A percentile compares a stretch with the other conserved stretches of the same genome.
Conservation (phyloP, 371 early-diverging fungal species). For the Saksenaea vasiformis region DNA sequence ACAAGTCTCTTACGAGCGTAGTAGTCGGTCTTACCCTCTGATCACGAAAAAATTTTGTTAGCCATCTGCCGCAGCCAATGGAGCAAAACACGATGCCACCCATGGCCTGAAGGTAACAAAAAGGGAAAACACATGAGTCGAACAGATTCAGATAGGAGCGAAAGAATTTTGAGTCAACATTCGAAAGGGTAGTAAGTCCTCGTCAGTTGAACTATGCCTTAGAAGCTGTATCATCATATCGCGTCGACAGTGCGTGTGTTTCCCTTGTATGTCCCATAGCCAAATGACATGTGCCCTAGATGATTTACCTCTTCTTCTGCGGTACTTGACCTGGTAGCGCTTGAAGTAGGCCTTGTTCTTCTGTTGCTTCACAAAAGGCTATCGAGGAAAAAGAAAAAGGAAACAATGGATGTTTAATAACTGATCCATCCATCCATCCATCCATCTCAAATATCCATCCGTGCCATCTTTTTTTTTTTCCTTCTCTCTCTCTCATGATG, state of each 20-base stretch:
- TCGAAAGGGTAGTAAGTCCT: neutral
- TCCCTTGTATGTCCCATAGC: neutral
- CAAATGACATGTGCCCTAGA: neutral
- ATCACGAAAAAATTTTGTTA: neutral
- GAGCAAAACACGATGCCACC: neutral
- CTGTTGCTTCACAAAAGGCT: slow-evolving; percentile 48
- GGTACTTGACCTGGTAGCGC: slow-evolving; percentile 99
- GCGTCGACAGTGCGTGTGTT: neutral
- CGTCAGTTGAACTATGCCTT: neutral
- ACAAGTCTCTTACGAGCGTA: slow-evolving; percentile 94
- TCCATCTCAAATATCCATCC: slow-evolving; percentile 2
- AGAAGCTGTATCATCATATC: neutral
- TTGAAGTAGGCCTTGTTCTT: slow-evolving; percentile 90
- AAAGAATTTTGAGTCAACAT: neutral
- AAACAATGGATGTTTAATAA: slow-evolving; percentile 1
- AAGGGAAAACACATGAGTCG: too few relatives aligned
- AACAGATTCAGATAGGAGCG: neutral
- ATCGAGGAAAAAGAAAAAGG: too few relatives aligned
- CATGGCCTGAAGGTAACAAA: too few relatives aligned
- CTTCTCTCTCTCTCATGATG: neutral
- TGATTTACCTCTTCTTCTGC: slow-evolving; percentile 90
- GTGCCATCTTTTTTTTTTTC: neutral
- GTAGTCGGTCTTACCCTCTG: slow-evolving; percentile 99
- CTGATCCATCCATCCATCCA: slow-evolving; percentile 14
- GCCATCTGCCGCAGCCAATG: neutral